phyloP scores from a whole-genome alignment of 345 rosid species.

The Viola odorata region DNA sequence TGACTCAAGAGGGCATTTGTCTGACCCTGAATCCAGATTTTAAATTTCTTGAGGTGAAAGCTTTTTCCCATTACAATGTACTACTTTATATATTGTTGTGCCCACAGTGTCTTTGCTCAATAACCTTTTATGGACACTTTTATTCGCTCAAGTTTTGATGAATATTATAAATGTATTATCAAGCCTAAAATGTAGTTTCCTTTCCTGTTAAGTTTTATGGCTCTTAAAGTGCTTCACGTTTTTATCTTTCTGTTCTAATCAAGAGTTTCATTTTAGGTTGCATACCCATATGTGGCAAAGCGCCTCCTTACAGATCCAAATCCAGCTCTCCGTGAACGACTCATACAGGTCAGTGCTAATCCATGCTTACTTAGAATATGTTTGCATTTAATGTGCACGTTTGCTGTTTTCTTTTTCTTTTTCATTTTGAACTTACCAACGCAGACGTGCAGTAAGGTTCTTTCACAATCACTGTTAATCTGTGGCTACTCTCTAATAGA shows the following conservation, averaged over 20 bases:
- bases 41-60: conserved; percentile 91
- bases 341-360: conserved; percentile 64
- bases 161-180: too few species aligned
- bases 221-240: not conserved
- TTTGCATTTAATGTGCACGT: not conserved
- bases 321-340: conserved; percentile 94
- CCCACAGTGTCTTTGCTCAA: too few species aligned
- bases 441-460: not conserved
- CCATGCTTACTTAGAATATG: not conserved
- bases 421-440: too few species aligned
- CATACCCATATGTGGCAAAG: conserved; percentile 95
- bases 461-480: not conserved
- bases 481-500: too few species aligned
- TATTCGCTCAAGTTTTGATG: too few species aligned
- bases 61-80: not conserved
- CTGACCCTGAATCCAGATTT: conserved; percentile 90
- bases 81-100: not conserved
- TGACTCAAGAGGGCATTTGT: conserved; percentile 97
- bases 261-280: conserved; percentile 47
- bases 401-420: not conserved
- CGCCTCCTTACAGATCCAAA: conserved; percentile 94
- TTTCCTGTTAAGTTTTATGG: not conserved
- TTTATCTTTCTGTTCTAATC: conserved; percentile 4
- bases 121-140: too few species aligned
- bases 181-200: not conserved